Conservation (phyloP, 208 protist genomes). For the Porcisia deanei region DNA sequence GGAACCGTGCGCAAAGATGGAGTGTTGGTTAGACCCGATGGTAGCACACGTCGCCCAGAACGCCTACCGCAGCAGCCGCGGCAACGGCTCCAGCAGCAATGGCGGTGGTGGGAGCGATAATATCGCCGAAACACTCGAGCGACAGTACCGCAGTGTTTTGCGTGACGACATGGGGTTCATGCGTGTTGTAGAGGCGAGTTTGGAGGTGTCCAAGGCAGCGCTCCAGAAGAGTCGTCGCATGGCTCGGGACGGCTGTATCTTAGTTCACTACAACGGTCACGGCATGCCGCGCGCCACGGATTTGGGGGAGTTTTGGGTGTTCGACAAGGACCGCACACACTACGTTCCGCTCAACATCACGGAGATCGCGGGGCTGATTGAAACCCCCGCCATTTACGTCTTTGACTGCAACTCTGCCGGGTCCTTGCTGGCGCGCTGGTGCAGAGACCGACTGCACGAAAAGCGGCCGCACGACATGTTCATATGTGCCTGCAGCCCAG, state of each 20-base stretch:
- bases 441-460: slow-evolving; percentile 63
- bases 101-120: slow-evolving; percentile 70
- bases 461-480: slow-evolving; percentile 89
- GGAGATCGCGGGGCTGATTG: slow-evolving; percentile 94
- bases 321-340: slow-evolving; percentile 97
- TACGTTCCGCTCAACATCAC: slow-evolving; percentile 98
- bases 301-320: slow-evolving; percentile 99
- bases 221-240: slow-evolving; percentile 78
- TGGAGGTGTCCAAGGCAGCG: slow-evolving; percentile 92
- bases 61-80: slow-evolving; percentile 26
- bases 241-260: slow-evolving; percentile 91
- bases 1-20: slow-evolving; percentile 94
- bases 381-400: slow-evolving; percentile 96
- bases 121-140: slow-evolving; percentile 91
- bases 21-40: slow-evolving; percentile 97
- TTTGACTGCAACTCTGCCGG: slow-evolving; percentile 97
- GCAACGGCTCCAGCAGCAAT: slow-evolving; percentile 20
- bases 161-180: slow-evolving; percentile 57
- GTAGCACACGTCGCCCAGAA: slow-evolving; percentile 63
- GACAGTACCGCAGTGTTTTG: slow-evolving; percentile 93
- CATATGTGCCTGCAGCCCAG: slow-evolving; percentile 94
- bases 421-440: slow-evolving; percentile 84
- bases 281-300: slow-evolving; percentile 97
- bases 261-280: slow-evolving; percentile 99
- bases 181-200: slow-evolving; percentile 92